phyloP scores from a whole-genome alignment of 129 eudicot genomes.

The Glebionis coronaria region DNA sequence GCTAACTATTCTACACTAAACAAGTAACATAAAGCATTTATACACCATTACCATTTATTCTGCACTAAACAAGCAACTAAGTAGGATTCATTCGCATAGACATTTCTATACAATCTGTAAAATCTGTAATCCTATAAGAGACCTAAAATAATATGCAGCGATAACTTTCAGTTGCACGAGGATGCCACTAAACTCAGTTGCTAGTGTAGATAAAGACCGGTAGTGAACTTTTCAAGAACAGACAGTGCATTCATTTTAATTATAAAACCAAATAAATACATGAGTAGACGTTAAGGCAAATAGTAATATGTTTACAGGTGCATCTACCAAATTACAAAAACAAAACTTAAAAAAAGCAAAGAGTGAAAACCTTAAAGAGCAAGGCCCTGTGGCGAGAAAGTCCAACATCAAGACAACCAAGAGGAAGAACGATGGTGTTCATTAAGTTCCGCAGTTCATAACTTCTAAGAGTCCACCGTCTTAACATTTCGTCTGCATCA shows the following conservation, averaged over 20 bases:
- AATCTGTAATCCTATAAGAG: not conserved
- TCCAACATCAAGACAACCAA: conserved; percentile 85
- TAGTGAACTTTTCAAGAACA: not conserved
- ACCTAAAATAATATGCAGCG: conserved; percentile 4
- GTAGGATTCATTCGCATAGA: not conserved
- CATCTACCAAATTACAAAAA: no score
- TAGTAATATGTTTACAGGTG: no score
- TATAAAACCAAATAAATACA: not conserved
- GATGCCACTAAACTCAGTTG: conserved; percentile 1
- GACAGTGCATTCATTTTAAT: conserved; percentile 2
- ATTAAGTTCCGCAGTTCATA: conserved; percentile 44
- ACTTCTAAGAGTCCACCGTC: conserved; percentile 67
- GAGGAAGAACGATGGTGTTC: conserved; percentile 73
- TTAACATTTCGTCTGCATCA: conserved; percentile 75
- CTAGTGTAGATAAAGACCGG: not conserved
- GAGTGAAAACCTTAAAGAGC: conserved; percentile 73
- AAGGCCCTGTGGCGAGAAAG: conserved; percentile 97
- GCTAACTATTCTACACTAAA: not conserved
- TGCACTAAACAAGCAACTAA: conserved; percentile 5
- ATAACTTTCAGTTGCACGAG: not conserved
- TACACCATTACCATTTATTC: not conserved
- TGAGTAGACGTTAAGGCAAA: not conserved
- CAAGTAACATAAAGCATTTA: not conserved
- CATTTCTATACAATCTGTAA: not conserved
- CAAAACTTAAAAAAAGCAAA: conserved; percentile 16